These are phyloP conservation scores for Colletotrichum cordylinicola DNA, from an alignment of 2,329 filamentous ascomycete genomes.

Conservation along the genomic window DNA sequence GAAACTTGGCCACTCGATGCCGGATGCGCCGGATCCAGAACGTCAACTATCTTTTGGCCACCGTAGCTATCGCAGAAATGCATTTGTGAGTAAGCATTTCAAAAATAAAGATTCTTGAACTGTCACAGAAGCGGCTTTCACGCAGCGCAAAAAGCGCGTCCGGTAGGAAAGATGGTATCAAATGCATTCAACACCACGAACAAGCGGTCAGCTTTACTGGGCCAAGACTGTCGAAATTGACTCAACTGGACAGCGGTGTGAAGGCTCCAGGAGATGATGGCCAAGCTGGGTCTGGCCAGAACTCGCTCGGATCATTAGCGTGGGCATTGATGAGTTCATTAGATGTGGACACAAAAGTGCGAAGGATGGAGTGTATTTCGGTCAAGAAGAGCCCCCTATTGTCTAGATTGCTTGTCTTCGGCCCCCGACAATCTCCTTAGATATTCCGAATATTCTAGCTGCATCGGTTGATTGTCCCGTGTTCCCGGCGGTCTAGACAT, in stretches of 20 bases:
- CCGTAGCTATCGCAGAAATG: not conserved
- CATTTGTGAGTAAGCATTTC: not conserved
- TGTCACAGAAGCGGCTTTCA: not conserved
- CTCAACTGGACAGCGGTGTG: not conserved
- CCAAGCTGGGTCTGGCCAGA: not conserved
- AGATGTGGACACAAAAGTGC: not conserved
- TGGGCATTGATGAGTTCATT: not conserved
- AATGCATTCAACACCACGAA: not conserved
- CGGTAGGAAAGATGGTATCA: not conserved
- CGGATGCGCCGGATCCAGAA: not conserved
- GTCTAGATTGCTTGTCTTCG: not conserved
- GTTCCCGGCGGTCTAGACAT: not conserved
- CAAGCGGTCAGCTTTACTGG: not conserved
- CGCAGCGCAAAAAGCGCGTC: not conserved
- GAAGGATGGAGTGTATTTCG: not conserved
- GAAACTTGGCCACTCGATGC: not conserved
- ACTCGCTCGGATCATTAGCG: not conserved
- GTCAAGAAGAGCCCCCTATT: not conserved
- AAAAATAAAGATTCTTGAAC: not conserved
- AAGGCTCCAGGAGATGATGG: not conserved
- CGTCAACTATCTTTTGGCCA: not conserved
- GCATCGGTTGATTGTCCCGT: not conserved
- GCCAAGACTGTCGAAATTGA: not conserved
- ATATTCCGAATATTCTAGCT: not conserved
- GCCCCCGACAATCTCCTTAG: not conserved